Conservation (phyloP, 805 yeast genomes). For the Phaffomyces thermotolerans region DNA sequence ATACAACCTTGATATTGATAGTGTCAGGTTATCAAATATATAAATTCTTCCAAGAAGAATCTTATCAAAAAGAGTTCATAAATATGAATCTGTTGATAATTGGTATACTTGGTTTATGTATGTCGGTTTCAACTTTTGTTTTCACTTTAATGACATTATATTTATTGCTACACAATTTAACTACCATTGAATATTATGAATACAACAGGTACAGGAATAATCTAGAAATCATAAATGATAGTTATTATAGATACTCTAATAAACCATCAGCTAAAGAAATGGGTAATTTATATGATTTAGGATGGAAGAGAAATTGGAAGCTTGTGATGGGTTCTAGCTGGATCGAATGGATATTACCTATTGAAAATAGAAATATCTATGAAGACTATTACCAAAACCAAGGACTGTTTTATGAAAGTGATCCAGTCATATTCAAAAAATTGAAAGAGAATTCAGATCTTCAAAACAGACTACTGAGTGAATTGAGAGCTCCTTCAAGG, state of each 20-base stretch:
- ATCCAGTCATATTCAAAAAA: constrained; percentile 35
- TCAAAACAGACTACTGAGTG: constrained; percentile 30
- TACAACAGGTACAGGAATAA: constrained; percentile 39
- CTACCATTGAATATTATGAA: constrained; percentile 77
- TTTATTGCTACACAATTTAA: constrained; percentile 54
- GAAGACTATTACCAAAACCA: constrained; percentile 27
- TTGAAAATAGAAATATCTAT: constrained; percentile 20
- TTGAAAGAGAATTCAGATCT: constrained; percentile 34
- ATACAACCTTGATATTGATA: constrained; percentile 35
- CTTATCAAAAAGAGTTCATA: constrained; percentile 35
- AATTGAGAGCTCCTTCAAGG: background rate
- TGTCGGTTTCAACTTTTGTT: constrained; percentile 48
- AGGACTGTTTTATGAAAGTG: constrained; percentile 48
- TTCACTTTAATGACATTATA: constrained; percentile 55
- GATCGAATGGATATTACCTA: constrained; percentile 70
- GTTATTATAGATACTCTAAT: constrained; percentile 31
- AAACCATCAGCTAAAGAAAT: constrained; percentile 35
- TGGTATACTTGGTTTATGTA: constrained; percentile 43
- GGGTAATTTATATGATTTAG: constrained; percentile 76
- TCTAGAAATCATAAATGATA: constrained; percentile 27
- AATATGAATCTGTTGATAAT: constrained; percentile 56
- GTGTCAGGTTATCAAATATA: constrained; percentile 38
- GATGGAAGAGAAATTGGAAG: constrained; percentile 53
- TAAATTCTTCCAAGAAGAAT: constrained; percentile 37
- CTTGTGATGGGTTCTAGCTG: constrained; percentile 65